These are phyloP conservation scores for Neurospora sp. DNA, from an alignment of 495 filamentous ascomycete species.

Conservation along the genomic window DNA sequence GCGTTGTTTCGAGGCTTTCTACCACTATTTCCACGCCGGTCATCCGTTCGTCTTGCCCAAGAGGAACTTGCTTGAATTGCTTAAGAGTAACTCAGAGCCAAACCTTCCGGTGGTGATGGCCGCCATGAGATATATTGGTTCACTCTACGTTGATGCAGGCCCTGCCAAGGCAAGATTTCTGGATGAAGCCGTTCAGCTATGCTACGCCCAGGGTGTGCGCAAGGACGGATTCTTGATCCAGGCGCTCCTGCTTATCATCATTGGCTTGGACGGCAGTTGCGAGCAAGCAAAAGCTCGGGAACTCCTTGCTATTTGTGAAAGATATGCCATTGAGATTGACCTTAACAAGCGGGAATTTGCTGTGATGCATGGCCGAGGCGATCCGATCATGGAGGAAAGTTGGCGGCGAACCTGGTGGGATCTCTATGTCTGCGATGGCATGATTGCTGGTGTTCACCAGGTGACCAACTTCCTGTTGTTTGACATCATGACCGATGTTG, in stretches of 20 bases:
- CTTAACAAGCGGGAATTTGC: slow-evolving; percentile 54
- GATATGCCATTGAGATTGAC: slow-evolving; percentile 63
- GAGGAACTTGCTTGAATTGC: slow-evolving; percentile 32
- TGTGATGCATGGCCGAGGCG: slow-evolving; percentile 33
- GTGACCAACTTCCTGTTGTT: slow-evolving; percentile 48
- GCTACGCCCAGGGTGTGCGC: slow-evolving; percentile 37
- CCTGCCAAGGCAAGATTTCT: slow-evolving; percentile 42
- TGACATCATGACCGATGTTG: slow-evolving; percentile 47
- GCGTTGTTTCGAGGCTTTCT: slow-evolving; percentile 47
- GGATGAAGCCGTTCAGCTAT: slow-evolving; percentile 45
- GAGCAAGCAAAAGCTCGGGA: slow-evolving; percentile 56
- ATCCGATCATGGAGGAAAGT: slow-evolving; percentile 52
- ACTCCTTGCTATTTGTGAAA: slow-evolving; percentile 56
- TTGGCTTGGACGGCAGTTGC: slow-evolving; percentile 67
- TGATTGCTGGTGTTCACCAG: slow-evolving; percentile 48
- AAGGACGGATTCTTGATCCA: slow-evolving; percentile 65
- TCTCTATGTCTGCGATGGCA: slow-evolving; percentile 68
- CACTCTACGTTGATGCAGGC: slow-evolving; percentile 46
- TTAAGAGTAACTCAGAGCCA: slow-evolving; percentile 27
- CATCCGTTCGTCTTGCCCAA: slow-evolving; percentile 58
- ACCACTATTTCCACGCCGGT: slow-evolving; percentile 55
- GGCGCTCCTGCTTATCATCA: slow-evolving; percentile 63
- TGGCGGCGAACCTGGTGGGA: slow-evolving; percentile 91
- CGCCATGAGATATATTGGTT: slow-evolving; percentile 62
- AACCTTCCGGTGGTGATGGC: slow-evolving; percentile 38